Evolutionary conservation across 495 filamentous ascomycete genomes (phyloP), one percentile per base, ranked within the genome.

Genomic region (Penicillium soppii): DNA sequence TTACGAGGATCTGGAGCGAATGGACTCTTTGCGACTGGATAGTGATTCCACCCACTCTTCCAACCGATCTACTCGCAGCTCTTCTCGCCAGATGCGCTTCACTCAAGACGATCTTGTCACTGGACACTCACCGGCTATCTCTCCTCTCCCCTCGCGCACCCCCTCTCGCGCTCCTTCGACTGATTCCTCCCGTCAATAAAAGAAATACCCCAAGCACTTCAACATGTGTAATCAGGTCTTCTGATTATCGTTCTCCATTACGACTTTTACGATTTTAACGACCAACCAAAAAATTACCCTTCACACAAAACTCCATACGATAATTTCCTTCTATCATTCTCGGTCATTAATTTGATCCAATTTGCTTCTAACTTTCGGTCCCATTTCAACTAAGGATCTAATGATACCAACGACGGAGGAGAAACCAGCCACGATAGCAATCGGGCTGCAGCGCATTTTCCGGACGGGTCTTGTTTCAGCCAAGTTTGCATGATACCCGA

Each of bases 1-100:
- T 7, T 69, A 73, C 32, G 71, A 71, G n/a, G 71, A 73, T 12
- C 37, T 77, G 42, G 74, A 77, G 48, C 71, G 68, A 7, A 65
- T 77, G 57, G 71, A 77, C 0, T 72, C 70, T 15, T 53, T 75
- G 43, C 64, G 66, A 36, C 43, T 75, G 45, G 72, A 75, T 36
- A 69, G 62, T 44, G 61, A 60, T 41, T 72, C 72, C 25, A 68
- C 65, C 36, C 58, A 67, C 46, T 72, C 71, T 5, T 70, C 72
- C 35, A 47, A 53, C 43, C 53, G 37, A 32, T 58, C 50, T 16
- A 53, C 27, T 46, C 52, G 26, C 25, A 20, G 45, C 23, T 48
- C 49, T 36, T 38, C 38, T 13, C 57, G 47, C 17, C 45, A 51
- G 21, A 29, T 51, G n/a, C 59, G 62, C 23, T 63, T 68, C 51